Conservation (phyloP, 73 alveolate species). For the Effrenium voratum region DNA sequence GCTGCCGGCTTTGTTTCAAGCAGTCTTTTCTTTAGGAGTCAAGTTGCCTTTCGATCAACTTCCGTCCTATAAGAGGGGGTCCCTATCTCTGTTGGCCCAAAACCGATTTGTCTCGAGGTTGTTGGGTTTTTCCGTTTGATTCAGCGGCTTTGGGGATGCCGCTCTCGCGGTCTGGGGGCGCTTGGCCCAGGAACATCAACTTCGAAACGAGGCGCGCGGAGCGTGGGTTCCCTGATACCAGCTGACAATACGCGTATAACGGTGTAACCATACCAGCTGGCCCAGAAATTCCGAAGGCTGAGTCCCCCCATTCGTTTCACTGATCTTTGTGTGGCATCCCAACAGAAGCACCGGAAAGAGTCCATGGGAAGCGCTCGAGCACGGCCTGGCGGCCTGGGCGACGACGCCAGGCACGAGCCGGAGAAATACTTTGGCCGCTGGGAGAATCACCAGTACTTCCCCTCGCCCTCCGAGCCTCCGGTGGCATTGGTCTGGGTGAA, state of each 20-base stretch:
- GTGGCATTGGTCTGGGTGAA: too few species aligned
- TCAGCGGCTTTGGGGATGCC: too few species aligned
- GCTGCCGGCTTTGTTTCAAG: too few species aligned
- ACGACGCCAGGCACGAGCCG: slow-evolving; percentile 42
- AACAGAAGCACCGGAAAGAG: background rate
- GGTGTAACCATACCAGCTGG: background rate
- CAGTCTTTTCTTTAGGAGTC: too few species aligned
- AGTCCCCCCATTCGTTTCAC: too few species aligned
- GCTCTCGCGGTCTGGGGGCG: too few species aligned
- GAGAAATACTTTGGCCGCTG: slow-evolving; percentile 78
- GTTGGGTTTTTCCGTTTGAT: too few species aligned
- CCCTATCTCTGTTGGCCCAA: too few species aligned
- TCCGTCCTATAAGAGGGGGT: too few species aligned
- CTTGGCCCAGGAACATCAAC: slow-evolving; percentile 56
- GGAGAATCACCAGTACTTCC: slow-evolving; percentile 82
- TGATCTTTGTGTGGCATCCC: background rate
- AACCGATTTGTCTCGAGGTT: too few species aligned
- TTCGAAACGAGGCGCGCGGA: slow-evolving; percentile 43
- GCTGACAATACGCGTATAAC: background rate
- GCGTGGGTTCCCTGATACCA: background rate
- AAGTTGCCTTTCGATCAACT: too few species aligned
- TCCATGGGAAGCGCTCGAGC: background rate
- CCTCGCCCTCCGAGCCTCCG: slow-evolving; percentile 74
- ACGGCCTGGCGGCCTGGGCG: background rate
- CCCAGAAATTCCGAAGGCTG: background rate